A percentile compares a stretch with the other conserved stretches of the same genome.
Conservation (phyloP, 116 monocot genomes). For the Papilionanthe hybrid region DNA sequence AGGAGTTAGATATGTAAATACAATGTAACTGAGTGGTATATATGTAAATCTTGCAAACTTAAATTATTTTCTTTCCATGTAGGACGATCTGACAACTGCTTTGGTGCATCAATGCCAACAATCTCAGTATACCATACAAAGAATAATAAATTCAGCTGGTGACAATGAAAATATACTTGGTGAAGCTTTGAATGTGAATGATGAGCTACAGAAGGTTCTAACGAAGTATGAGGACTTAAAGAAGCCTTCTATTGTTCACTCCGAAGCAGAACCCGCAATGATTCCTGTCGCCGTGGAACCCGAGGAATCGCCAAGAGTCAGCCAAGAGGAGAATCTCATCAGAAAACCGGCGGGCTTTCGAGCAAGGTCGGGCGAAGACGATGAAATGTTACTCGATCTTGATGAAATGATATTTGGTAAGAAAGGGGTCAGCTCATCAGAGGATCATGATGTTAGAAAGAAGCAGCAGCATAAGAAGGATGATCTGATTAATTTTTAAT, state of each 20-base stretch:
- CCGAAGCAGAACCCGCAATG: constrained; percentile 78
- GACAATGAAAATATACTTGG: constrained; percentile 63
- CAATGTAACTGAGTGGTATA: no score
- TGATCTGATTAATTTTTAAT: constrained; percentile 58
- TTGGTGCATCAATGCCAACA: constrained; percentile 79
- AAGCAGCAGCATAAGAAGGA: constrained; percentile 43
- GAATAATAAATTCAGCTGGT: constrained; percentile 68
- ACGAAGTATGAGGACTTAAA: constrained; percentile 70
- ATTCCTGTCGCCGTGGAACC: constrained; percentile 81
- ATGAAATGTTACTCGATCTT: constrained; percentile 77
- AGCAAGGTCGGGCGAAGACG: constrained; percentile 42
- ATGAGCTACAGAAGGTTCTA: constrained; percentile 80
- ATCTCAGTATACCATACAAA: constrained; percentile 67
- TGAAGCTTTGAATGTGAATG: constrained; percentile 84
- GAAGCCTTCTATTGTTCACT: constrained; percentile 32
- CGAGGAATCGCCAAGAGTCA: constrained; percentile 52
- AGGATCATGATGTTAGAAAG: constrained; percentile 34
- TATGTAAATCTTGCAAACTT: no score
- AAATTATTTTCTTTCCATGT: constrained; percentile 6
- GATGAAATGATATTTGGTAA: constrained; percentile 97
- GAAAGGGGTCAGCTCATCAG: constrained; percentile 44
- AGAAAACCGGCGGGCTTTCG: constrained; percentile 56
- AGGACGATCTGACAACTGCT: constrained; percentile 83
- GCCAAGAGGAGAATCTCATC: constrained; percentile 55
- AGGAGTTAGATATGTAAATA: no score